A percentile compares a stretch with the other conserved stretches of the same genome.
Conservation (phyloP, 2,329 filamentous ascomycete genomes). For the Remersonia thermophila region DNA sequence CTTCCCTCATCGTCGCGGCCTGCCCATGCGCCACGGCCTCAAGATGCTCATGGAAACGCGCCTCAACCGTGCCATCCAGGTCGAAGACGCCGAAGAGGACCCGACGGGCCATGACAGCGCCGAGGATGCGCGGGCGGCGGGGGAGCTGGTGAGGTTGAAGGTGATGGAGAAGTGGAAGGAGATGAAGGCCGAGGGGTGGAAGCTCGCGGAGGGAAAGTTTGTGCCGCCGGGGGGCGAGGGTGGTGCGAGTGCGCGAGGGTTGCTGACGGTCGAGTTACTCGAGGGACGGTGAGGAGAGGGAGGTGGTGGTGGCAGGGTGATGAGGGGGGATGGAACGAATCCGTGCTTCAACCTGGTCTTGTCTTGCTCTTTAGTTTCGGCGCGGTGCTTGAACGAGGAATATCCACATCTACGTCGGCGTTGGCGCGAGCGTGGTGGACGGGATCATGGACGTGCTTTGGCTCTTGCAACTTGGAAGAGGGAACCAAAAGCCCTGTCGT, state of each 20-base stretch:
- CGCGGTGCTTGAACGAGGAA: no score
- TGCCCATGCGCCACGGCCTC: slow-evolving; percentile 70
- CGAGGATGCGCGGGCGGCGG: slow-evolving; percentile 82
- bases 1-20: slow-evolving; percentile 63
- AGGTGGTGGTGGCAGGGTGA: slow-evolving; percentile 1
- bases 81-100: slow-evolving; percentile 33
- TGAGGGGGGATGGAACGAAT: no score
- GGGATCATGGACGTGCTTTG: no score
- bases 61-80: slow-evolving; percentile 68
- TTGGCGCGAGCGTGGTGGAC: no score
- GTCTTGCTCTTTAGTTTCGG: no score
- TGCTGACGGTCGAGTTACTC: slow-evolving; percentile 25
- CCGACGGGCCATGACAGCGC: slow-evolving; percentile 72
- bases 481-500: no score
- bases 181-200: slow-evolving; percentile 58
- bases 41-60: slow-evolving; percentile 58
- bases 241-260: no score
- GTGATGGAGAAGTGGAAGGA: slow-evolving; percentile 57
- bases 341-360: no score
- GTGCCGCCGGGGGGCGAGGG: slow-evolving; percentile 23
- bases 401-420: no score
- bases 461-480: no score
- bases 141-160: slow-evolving; percentile 66
- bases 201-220: slow-evolving; percentile 35
- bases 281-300: slow-evolving; percentile 24